Evolutionary conservation across 2,329 filamentous ascomycete genomes (phyloP), one percentile per base, ranked within the genome.

Genomic region (Trichoderma sp.): DNA sequence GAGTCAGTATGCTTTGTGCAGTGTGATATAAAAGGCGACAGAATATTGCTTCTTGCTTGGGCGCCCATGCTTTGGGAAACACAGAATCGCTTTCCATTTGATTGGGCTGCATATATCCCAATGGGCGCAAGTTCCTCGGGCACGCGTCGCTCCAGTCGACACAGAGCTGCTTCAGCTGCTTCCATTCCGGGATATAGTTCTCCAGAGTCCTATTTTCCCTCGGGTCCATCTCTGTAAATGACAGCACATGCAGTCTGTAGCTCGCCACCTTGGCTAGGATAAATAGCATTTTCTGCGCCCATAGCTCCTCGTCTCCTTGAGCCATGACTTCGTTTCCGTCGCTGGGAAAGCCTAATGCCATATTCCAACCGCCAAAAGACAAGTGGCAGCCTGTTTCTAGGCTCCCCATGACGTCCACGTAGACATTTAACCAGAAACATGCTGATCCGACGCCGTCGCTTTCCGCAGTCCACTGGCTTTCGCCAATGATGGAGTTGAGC

Each of bases 401-500:
- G 78, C 94, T 97, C 72, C 89, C 93, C 33, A 97, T 83, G n/a
- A 97, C 84, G 77, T 98, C 95, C 86, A 97, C 91, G 19, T 91
- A 91, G 19, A 97, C 89, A 74, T 96, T 97, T 47, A 97, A 84
- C 94, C 95, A 97, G 81, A 97, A 97, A 78, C 94, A 97, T 0
- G 94, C 93, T 0, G 90, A 88, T 0, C 93, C 94, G 24, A 97
- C 88, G 0, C 94, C 94, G 1, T 85, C 87, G 43, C 92, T 92
- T 71, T 85, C 88, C 0, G 93, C 93, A 74, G 93, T 91, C 95
- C 95, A 97, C 5, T 90, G 89, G 75, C 94, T 97, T 76, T 97
- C 93, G 71, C 93, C 92, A 75, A 97, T 94, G 61, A 97, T 83
- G 2, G 67, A 65, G 27, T 60, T 52, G 21, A 55, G 59, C 1